These are phyloP conservation scores for Plasmodium falciparum DNA, from an alignment of 169 alveolate genomes.

Conservation along the genomic window DNA sequence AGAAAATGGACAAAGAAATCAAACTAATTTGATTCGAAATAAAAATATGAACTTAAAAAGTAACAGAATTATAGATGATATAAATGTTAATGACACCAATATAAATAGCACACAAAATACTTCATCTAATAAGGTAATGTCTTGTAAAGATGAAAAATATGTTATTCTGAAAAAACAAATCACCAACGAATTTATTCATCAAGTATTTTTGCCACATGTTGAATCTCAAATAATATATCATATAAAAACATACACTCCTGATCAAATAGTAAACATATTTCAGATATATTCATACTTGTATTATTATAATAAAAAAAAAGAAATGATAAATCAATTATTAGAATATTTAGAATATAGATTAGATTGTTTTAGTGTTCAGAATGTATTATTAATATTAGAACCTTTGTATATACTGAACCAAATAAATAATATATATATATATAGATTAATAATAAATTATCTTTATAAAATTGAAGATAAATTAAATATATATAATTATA, in stretches of 20 bases:
- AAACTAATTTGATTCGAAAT: neutral
- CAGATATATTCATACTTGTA: conserved; percentile 55
- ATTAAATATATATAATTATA: conserved; percentile 62
- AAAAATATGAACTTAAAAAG: neutral
- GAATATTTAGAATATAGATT: conserved; percentile 49
- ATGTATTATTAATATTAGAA: conserved; percentile 36
- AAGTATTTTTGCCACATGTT: conserved; percentile 72
- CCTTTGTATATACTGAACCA: conserved; percentile 57
- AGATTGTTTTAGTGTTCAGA: conserved; percentile 71
- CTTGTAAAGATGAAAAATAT: conserved; percentile 49
- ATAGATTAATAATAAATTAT: conserved; percentile 66
- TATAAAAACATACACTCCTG: conserved; percentile 67
- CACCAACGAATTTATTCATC: conserved; percentile 56
- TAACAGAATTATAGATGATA: neutral
- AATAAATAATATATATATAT: conserved; percentile 45
- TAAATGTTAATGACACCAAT: neutral
- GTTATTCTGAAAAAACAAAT: conserved; percentile 69
- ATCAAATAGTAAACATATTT: conserved; percentile 65
- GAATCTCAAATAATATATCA: conserved; percentile 75
- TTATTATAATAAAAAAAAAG: conserved; percentile 63
- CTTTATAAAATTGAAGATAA: conserved; percentile 30
- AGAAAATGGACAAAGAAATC: too few species aligned
- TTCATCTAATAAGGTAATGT: neutral
- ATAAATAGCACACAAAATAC: neutral
- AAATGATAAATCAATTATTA: conserved; percentile 38